Evolutionary conservation across 495 filamentous ascomycete genomes (phyloP).

Genomic region (Penicillium cataractarum): DNA sequence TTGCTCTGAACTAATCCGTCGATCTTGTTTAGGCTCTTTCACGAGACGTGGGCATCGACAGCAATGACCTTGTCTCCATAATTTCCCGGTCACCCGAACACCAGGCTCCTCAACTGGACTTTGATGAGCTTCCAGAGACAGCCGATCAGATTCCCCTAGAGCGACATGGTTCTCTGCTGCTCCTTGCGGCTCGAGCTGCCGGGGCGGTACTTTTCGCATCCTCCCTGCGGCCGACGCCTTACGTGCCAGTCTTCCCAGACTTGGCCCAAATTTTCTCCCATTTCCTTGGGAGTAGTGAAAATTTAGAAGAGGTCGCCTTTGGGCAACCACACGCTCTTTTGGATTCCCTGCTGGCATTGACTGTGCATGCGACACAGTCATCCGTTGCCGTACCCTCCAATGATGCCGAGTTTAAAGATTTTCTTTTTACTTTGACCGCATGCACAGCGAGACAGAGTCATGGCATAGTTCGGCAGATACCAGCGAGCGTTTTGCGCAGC

Average conservation of each 20-base stretch:
- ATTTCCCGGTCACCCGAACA: slow-evolving; percentile 33
- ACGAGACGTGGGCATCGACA: slow-evolving; percentile 64
- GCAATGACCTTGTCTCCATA: slow-evolving; percentile 54
- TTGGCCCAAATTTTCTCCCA: slow-evolving; percentile 60
- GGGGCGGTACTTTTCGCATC: slow-evolving; percentile 38
- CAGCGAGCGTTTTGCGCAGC: slow-evolving; percentile 70
- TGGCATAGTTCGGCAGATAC: slow-evolving; percentile 75
- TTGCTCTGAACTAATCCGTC: background rate
- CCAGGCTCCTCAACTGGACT: slow-evolving; percentile 46
- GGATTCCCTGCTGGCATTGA: slow-evolving; percentile 44
- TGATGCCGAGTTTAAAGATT: slow-evolving; percentile 43
- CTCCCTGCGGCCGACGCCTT: slow-evolving; percentile 25
- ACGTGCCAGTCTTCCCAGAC: slow-evolving; percentile 65
- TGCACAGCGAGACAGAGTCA: slow-evolving; percentile 66
- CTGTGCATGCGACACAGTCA: slow-evolving; percentile 34
- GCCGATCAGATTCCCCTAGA: slow-evolving; percentile 74
- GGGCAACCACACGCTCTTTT: slow-evolving; percentile 48
- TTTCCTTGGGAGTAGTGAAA: slow-evolving; percentile 57
- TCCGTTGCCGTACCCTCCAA: slow-evolving; percentile 27
- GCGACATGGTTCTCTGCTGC: slow-evolving; percentile 66
- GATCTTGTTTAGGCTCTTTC: slow-evolving; percentile 62
- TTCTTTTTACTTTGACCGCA: slow-evolving; percentile 65
- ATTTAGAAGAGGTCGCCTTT: slow-evolving; percentile 42
- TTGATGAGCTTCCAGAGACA: slow-evolving; percentile 47
- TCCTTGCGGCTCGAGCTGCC: slow-evolving; percentile 58